A percentile compares a stretch with the other conserved stretches of the same genome.
Evolutionary conservation across 768 basidiomycete genomes (phyloP).

Genomic region (Austroboletus eburneus): DNA sequence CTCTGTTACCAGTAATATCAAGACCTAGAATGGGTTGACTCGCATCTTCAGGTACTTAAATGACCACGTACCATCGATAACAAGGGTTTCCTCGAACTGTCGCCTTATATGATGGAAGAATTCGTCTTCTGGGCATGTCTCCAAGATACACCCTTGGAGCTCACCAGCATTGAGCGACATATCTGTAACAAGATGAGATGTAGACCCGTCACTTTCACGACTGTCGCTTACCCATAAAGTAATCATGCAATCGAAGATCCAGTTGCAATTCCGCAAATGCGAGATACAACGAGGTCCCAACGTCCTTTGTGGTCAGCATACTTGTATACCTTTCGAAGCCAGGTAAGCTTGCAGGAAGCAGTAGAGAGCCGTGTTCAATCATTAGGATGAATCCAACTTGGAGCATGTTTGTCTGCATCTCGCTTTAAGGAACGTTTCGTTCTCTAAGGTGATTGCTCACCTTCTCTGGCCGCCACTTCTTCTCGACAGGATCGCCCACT

Average conservation of each 20-base stretch:
- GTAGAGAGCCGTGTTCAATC: slow-evolving; percentile 48
- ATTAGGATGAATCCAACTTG: slow-evolving; percentile 64
- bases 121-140: slow-evolving; percentile 43
- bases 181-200: slow-evolving; percentile 42
- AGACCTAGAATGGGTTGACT: slow-evolving; percentile 44
- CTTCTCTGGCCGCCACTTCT: slow-evolving; percentile 77
- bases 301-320: slow-evolving; percentile 30
- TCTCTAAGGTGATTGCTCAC: slow-evolving; percentile 36
- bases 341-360: slow-evolving; percentile 65
- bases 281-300: slow-evolving; percentile 55
- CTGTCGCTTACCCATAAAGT: slow-evolving; percentile 69
- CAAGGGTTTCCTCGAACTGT: slow-evolving; percentile 33
- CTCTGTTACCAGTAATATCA: slow-evolving; percentile 74
- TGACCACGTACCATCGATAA: slow-evolving; percentile 45
- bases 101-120: slow-evolving; percentile 23
- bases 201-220: background rate
- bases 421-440: slow-evolving; percentile 6
- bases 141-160: slow-evolving; percentile 48
- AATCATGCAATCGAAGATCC: slow-evolving; percentile 76
- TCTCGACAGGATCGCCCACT: slow-evolving; percentile 75
- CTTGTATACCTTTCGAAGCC: slow-evolving; percentile 45
- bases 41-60: background rate
- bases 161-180: slow-evolving; percentile 72
- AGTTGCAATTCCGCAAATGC: slow-evolving; percentile 67
- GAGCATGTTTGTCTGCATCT: slow-evolving; percentile 71